Conservation (phyloP, 371 early-diverging fungal species). For the Syncephalastrum monosporum region DNA sequence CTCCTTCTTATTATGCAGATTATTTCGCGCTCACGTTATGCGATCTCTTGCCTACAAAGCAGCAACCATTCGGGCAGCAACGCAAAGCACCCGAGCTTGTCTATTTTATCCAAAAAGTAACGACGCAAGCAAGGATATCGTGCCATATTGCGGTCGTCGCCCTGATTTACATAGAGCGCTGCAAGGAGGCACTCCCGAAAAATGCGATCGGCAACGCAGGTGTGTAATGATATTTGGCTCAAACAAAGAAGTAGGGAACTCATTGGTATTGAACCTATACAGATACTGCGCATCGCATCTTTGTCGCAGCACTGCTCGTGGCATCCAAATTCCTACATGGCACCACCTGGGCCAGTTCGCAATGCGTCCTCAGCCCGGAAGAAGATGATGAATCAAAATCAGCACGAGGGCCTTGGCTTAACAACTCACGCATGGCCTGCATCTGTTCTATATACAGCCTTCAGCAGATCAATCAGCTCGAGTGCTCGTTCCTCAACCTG, state of each 20-base stretch:
- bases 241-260: neutral
- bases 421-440: conserved; percentile 15
- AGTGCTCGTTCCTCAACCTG: conserved; percentile 28
- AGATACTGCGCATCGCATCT: conserved; percentile 32
- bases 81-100: conserved; percentile 30
- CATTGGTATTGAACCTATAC: neutral
- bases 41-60: conserved; percentile 19
- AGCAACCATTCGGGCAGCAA: conserved; percentile 1
- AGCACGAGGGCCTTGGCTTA: conserved; percentile 16
- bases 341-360: conserved; percentile 13
- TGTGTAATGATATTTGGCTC: conserved; percentile 4
- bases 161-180: conserved; percentile 30
- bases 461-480: conserved; percentile 23
- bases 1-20: conserved; percentile 10
- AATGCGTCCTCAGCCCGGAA: conserved; percentile 2
- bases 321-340: conserved; percentile 35
- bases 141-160: conserved; percentile 35
- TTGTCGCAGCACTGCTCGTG: conserved; percentile 22
- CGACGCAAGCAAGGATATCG: conserved; percentile 29
- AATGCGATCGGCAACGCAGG: conserved; percentile 31
- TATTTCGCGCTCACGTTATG: conserved; percentile 26
- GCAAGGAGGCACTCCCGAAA: conserved; percentile 27
- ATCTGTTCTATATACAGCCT: conserved; percentile 26
- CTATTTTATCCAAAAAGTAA: conserved; percentile 40
- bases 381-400: neutral